These are phyloP conservation scores for Nemania sp. DNA, from an alignment of 2,329 filamentous ascomycete genomes.

Conservation along the genomic window DNA sequence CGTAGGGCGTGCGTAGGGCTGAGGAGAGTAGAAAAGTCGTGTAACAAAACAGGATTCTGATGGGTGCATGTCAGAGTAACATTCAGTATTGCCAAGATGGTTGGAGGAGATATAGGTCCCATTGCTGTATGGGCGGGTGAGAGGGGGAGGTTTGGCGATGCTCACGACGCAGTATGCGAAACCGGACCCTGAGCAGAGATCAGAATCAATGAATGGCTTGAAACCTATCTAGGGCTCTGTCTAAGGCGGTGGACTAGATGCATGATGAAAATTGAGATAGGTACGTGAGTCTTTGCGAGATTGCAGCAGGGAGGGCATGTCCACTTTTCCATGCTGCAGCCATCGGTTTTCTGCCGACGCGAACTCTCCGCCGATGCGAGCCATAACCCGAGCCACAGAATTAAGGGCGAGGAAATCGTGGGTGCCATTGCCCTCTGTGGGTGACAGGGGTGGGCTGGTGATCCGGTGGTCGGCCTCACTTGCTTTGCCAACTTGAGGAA, in stretches of 20 bases:
- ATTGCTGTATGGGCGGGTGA: neutral
- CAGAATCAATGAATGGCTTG: slow-evolving; percentile 9
- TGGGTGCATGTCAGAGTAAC: slow-evolving; percentile 26
- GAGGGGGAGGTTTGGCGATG: slow-evolving; percentile 8
- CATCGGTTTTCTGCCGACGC: neutral
- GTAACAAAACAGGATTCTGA: slow-evolving; percentile 21
- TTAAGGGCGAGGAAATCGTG: slow-evolving; percentile 1
- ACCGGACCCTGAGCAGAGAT: slow-evolving; percentile 1
- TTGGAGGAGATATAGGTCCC: slow-evolving; percentile 1
- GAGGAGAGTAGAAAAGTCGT: slow-evolving; percentile 25
- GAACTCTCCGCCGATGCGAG: neutral
- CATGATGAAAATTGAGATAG: neutral
- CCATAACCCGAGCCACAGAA: neutral
- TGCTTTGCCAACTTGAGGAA: slow-evolving; percentile 8
- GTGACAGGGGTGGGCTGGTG: slow-evolving; percentile 15
- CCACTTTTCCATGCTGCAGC: neutral
- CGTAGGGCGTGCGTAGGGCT: slow-evolving; percentile 23
- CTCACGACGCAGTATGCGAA: slow-evolving; percentile 9
- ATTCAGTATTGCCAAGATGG: slow-evolving; percentile 22
- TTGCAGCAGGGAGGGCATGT: slow-evolving; percentile 1
- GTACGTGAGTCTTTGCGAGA: slow-evolving; percentile 25
- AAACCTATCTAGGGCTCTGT: neutral
- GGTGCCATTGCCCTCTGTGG: slow-evolving; percentile 16
- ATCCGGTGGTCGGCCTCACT: slow-evolving; percentile 18
- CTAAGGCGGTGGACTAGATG: slow-evolving; percentile 6